Conservation (phyloP, 2,329 filamentous ascomycete genomes). For the Calonectria montana region DNA sequence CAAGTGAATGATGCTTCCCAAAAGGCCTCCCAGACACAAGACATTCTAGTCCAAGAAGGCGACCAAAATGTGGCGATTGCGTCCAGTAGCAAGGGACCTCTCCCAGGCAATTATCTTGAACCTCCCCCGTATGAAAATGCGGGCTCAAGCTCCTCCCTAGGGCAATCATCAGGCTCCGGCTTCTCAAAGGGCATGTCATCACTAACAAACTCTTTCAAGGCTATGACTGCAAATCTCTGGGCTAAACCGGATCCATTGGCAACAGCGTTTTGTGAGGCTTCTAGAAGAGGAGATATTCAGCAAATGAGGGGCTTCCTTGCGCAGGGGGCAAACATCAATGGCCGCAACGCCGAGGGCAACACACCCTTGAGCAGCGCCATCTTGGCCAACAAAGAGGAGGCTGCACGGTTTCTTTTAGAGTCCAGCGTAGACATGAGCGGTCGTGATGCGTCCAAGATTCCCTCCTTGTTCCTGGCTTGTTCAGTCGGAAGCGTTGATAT, state of each 20-base stretch:
- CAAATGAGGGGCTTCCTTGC: constrained; percentile 48
- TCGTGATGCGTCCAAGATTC: constrained; percentile 37
- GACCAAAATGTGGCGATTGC: constrained; percentile 7
- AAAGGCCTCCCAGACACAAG: constrained; percentile 27
- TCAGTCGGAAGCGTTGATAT: constrained; percentile 43
- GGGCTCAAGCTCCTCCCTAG: constrained; percentile 26
- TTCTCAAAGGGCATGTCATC: constrained; percentile 43
- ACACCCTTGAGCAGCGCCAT: constrained; percentile 50
- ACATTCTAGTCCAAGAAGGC: constrained; percentile 29
- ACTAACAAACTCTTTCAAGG: constrained; percentile 49
- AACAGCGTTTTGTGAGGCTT: constrained; percentile 50
- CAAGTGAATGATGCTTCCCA: constrained; percentile 32
- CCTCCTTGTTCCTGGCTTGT: constrained; percentile 49
- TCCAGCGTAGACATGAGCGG: constrained; percentile 44
- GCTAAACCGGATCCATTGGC: constrained; percentile 52
- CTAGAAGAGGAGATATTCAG: constrained; percentile 45
- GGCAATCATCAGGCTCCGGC: constrained; percentile 18
- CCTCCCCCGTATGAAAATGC: constrained; percentile 42
- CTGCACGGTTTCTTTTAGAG: constrained; percentile 47
- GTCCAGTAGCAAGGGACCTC: constrained; percentile 32
- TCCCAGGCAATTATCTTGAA: constrained; percentile 13
- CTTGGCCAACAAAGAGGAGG: constrained; percentile 44
- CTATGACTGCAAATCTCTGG: constrained; percentile 46
- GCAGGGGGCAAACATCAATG: constrained; percentile 51
- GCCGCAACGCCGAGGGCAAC: constrained; percentile 50